phyloP scores from a whole-genome alignment of 345 rosid species.

The Salix suchowensis region DNA sequence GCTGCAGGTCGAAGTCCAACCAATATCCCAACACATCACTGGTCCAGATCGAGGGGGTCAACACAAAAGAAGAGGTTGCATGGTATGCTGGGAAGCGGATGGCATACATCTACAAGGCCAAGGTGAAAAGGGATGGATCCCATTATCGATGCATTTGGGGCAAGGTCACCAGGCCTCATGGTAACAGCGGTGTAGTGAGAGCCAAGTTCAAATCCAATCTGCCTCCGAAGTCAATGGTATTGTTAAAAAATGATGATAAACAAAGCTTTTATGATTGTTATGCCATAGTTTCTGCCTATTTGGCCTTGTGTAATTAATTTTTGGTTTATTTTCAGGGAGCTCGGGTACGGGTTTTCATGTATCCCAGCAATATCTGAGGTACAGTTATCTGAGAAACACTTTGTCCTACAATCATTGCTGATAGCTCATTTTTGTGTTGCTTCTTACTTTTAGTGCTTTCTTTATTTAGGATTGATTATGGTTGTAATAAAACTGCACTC shows the following conservation, averaged over 20 bases:
- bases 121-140: background rate
- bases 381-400: background rate
- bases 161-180: background rate
- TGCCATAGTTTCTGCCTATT: background rate
- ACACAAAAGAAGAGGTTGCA: background rate
- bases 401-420: background rate
- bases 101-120: constrained; percentile 1
- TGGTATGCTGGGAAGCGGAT: background rate
- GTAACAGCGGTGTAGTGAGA: background rate
- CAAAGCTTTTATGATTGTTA: background rate
- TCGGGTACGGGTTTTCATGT: background rate
- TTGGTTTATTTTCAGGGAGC: background rate
- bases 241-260: background rate
- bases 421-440: background rate
- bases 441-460: background rate
- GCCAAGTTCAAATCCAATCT: background rate
- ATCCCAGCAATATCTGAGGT: background rate
- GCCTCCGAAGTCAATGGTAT: background rate
- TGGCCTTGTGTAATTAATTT: background rate
- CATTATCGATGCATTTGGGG: background rate
- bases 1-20: background rate
- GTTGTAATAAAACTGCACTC: background rate
- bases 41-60: background rate
- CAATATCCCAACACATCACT: background rate
- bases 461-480: background rate